Conservation (phyloP, 1,284 basidiomycete genomes). For the Cutaneotrichosporon mucoides region DNA sequence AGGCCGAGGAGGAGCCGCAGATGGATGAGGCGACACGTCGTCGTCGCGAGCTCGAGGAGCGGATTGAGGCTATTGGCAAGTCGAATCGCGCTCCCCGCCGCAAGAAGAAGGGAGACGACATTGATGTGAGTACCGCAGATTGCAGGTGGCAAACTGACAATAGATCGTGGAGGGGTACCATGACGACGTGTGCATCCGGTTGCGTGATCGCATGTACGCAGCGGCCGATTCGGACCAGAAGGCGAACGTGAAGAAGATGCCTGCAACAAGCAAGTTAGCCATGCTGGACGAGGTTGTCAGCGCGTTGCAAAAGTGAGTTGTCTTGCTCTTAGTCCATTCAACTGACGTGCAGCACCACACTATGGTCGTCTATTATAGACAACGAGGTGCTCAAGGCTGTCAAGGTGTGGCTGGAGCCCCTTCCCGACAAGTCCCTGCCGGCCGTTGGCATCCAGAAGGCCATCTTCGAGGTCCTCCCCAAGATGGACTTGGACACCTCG, state of each 20-base stretch:
- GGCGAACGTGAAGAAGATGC: conserved; percentile 74
- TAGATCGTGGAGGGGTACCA: conserved; percentile 74
- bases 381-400: conserved; percentile 91
- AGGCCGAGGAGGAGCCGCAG: conserved; percentile 43
- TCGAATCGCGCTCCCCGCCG: conserved; percentile 63
- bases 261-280: conserved; percentile 79
- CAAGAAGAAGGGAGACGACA: conserved; percentile 67
- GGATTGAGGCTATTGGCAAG: conserved; percentile 79
- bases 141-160: neutral
- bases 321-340: conserved; percentile 22
- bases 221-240: conserved; percentile 83
- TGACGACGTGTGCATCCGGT: conserved; percentile 81
- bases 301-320: conserved; percentile 82
- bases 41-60: conserved; percentile 29
- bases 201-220: conserved; percentile 78
- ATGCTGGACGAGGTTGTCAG: conserved; percentile 84
- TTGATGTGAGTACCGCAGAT: conserved; percentile 35
- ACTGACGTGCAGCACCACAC: conserved; percentile 72
- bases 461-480: conserved; percentile 76
- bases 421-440: conserved; percentile 86
- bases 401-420: conserved; percentile 86
- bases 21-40: conserved; percentile 28
- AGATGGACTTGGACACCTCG: conserved; percentile 87
- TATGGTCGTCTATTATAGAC: conserved; percentile 90
- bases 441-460: conserved; percentile 94